These are phyloP conservation scores for Coprinopsis cinerea DNA, from an alignment of 768 basidiomycete species.

Conservation along the genomic window DNA sequence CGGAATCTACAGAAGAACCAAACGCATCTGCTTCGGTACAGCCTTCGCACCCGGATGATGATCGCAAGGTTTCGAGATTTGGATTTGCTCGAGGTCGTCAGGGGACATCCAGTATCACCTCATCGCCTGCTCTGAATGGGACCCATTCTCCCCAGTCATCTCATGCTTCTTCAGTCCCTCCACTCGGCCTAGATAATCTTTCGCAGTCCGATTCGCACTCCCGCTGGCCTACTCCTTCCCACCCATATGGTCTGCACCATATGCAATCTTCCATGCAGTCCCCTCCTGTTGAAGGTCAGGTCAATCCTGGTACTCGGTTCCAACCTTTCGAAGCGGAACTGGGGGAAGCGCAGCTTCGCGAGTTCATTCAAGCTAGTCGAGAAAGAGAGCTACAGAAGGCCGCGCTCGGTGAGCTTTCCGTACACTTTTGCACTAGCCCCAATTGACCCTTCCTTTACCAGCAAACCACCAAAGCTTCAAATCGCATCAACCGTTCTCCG, in stretches of 20 bases:
- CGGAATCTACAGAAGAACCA: constrained; percentile 50
- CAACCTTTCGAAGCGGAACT: constrained; percentile 52
- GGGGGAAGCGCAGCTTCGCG: constrained; percentile 73
- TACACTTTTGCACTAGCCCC: neutral
- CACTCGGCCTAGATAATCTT: constrained; percentile 6
- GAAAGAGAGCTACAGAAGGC: constrained; percentile 36
- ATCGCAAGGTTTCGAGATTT: constrained; percentile 74
- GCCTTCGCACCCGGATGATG: constrained; percentile 45
- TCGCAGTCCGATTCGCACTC: constrained; percentile 10
- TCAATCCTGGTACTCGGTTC: constrained; percentile 37
- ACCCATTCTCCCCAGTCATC: constrained; percentile 19
- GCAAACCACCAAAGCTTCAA: constrained; percentile 14
- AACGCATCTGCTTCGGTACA: constrained; percentile 20
- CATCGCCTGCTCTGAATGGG: constrained; percentile 27
- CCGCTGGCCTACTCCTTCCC: constrained; percentile 41
- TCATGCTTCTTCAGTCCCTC: constrained; percentile 10
- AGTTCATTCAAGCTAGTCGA: constrained; percentile 68
- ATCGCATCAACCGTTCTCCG: constrained; percentile 48
- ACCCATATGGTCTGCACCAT: constrained; percentile 35
- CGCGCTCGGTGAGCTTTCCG: constrained; percentile 18
- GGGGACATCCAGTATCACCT: constrained; percentile 54
- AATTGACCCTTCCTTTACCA: constrained; percentile 1
- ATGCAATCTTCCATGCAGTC: constrained; percentile 28
- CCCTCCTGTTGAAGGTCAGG: constrained; percentile 26
- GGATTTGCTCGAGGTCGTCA: constrained; percentile 73